phyloP scores from a whole-genome alignment of 352 stramenopile genomes.

The Globisporangium parvum region DNA sequence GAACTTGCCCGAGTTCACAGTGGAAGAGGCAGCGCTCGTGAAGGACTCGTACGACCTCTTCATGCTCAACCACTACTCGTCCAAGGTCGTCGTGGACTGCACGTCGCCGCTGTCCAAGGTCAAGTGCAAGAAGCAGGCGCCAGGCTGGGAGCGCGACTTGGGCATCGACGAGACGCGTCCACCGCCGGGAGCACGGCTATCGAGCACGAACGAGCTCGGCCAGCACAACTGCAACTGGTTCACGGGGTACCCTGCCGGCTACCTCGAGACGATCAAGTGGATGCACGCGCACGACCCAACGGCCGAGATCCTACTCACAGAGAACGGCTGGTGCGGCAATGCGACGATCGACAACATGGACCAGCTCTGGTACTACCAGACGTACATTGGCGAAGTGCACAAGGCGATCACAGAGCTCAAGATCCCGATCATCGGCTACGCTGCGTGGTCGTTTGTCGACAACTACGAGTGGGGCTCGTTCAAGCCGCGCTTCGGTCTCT shows the following conservation, averaged over 20 bases:
- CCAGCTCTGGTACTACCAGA: slow-evolving; percentile 55
- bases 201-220: slow-evolving; percentile 19
- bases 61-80: slow-evolving; percentile 92
- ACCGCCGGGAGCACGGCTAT: slow-evolving; percentile 48
- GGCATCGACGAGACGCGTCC: slow-evolving; percentile 46
- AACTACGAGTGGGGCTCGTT: slow-evolving; percentile 93
- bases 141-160: slow-evolving; percentile 39
- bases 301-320: slow-evolving; percentile 51
- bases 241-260: slow-evolving; percentile 40
- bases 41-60: slow-evolving; percentile 90
- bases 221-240: slow-evolving; percentile 33
- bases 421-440: slow-evolving; percentile 88
- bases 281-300: slow-evolving; percentile 43
- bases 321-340: slow-evolving; percentile 63
- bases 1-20: slow-evolving; percentile 84
- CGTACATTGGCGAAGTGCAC: slow-evolving; percentile 52
- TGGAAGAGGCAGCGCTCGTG: slow-evolving; percentile 61
- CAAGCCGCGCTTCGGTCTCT: slow-evolving; percentile 46
- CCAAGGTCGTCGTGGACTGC: slow-evolving; percentile 47
- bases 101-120: slow-evolving; percentile 22
- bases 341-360: slow-evolving; percentile 40
- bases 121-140: slow-evolving; percentile 24
- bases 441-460: slow-evolving; percentile 91
- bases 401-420: slow-evolving; percentile 45
- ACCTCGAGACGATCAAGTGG: slow-evolving; percentile 62